Evolutionary conservation across 805 yeast species (phyloP).

Genomic region (Metschnikowia shivogae): DNA sequence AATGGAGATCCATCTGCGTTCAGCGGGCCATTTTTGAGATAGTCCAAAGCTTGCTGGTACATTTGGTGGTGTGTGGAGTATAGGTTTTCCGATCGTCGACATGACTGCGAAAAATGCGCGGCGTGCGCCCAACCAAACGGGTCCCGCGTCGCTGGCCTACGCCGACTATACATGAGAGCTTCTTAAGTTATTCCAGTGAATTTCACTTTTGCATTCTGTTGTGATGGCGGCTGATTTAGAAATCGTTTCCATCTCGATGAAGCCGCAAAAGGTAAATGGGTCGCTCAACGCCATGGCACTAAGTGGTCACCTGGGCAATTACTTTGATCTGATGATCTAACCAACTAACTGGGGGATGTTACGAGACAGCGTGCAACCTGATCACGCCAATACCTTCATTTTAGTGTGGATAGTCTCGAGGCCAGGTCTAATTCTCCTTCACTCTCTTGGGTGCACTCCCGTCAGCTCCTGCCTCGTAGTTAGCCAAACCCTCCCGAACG

Average conservation of each 20-base stretch:
- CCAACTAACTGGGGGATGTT: no score
- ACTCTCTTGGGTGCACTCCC: constrained; percentile 33
- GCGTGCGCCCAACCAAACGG: constrained; percentile 1
- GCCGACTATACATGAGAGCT: background rate
- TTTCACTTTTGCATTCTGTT: no score
- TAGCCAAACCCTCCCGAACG: constrained; percentile 52
- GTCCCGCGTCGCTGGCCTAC: background rate
- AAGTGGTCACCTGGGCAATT: no score
- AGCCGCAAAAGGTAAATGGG: no score
- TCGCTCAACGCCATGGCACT: no score
- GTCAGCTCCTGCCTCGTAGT: constrained; percentile 24
- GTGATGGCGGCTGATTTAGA: no score
- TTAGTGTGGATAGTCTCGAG: background rate
- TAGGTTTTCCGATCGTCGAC: constrained; percentile 3
- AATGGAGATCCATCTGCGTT: constrained; percentile 18
- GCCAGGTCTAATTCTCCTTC: background rate
- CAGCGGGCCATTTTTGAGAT: constrained; percentile 14
- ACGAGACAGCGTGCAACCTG: no score
- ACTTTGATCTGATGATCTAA: no score
- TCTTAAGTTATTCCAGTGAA: no score
- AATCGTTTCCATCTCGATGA: no score
- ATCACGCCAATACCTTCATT: no score
- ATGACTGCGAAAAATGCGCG: constrained; percentile 4
- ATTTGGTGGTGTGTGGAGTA: constrained; percentile 5
- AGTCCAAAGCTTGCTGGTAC: constrained; percentile 13